Base-by-base conservation (phyloP, 2,329 filamentous ascomycete species). In the Orbilia ellipsospora region DNA sequence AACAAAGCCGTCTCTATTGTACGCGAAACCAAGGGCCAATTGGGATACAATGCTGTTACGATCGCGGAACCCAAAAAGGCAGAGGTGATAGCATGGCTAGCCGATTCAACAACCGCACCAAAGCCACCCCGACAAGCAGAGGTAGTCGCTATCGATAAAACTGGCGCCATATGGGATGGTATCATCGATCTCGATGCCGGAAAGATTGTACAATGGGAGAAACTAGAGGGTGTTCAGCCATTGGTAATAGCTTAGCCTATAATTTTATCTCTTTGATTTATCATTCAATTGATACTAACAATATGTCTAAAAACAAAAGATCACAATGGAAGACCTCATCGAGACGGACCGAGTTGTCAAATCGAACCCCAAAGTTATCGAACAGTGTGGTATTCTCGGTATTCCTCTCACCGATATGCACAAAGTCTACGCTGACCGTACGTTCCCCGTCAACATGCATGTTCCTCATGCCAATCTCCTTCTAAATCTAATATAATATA, bases 351-450 rank as follows among this genome's bases (percentile, higher is more conserved):
- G 87, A 68, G 83, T 94, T 54, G 88, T 89, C 73, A 88, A 93
- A 78, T 89, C 89, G 79, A 92, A 97, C 80, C 88, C 92, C 13
- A 91, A 90, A 80, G 93, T 97, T 74, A 95, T 97, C 78, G 92
- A 97, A 83, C 93, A 97, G 82, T 97, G 94, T 80, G 88, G 87
- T 5, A 87, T 97, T 73, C 87, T 93, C 73, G 94, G 94, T 0
- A 92, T 97, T 74, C 88, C 92, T 12, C 86, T 86, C 68, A 87
- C 91, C 78, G 92, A 96, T 75, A 97, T 97, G 94, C 85, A 95
- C 85, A 97, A 97, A 83, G 92, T 97, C 56, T 97, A 96, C 84
- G 96, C 93, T 82, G 94, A 97, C 81, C 93, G 88, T 87, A 81
- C 83, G 87, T 86, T 42, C 4, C n/a, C 31, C n/a, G 6, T 18